These are phyloP conservation scores for Aureobasidium lini DNA, from an alignment of 2,329 filamentous ascomycete genomes.

Conservation along the genomic window DNA sequence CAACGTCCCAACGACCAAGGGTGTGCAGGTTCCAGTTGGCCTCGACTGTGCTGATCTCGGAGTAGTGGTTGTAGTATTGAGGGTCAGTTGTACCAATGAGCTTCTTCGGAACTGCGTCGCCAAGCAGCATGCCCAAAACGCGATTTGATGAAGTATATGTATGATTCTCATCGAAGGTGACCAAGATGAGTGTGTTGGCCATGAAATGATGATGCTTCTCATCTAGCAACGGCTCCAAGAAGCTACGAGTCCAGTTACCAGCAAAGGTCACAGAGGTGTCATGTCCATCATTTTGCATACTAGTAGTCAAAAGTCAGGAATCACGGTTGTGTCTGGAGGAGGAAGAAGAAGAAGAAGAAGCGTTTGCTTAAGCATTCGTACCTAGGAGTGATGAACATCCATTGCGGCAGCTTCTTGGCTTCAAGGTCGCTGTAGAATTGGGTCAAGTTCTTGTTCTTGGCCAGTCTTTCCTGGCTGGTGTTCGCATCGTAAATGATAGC, in stretches of 20 bases:
- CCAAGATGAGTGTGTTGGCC: conserved; percentile 64
- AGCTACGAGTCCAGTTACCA: conserved; percentile 58
- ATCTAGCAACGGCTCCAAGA: conserved; percentile 62
- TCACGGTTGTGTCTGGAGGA: conserved; percentile 8
- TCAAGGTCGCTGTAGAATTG: conserved; percentile 61
- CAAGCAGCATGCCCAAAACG: conserved; percentile 64
- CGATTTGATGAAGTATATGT: conserved; percentile 60
- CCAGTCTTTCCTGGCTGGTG: conserved; percentile 50
- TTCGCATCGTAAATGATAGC: conserved; percentile 58
- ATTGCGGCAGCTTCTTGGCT: conserved; percentile 60
- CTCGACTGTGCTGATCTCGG: conserved; percentile 37
- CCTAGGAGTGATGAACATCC: conserved; percentile 53
- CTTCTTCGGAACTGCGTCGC: conserved; percentile 60
- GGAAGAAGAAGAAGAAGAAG: not conserved
- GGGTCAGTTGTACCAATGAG: conserved; percentile 61
- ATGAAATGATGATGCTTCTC: conserved; percentile 57
- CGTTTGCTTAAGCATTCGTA: too few relatives aligned
- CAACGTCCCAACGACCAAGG: conserved; percentile 40
- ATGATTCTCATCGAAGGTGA: conserved; percentile 75
- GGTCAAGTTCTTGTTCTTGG: conserved; percentile 66
- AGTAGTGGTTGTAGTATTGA: conserved; percentile 49
- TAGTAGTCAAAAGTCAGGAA: too few relatives aligned
- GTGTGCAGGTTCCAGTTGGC: conserved; percentile 40
- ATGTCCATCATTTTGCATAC: conserved; percentile 51
- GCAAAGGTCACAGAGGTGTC: conserved; percentile 64